Conservation (phyloP, 805 yeast genomes). For the Candida ovalis region DNA sequence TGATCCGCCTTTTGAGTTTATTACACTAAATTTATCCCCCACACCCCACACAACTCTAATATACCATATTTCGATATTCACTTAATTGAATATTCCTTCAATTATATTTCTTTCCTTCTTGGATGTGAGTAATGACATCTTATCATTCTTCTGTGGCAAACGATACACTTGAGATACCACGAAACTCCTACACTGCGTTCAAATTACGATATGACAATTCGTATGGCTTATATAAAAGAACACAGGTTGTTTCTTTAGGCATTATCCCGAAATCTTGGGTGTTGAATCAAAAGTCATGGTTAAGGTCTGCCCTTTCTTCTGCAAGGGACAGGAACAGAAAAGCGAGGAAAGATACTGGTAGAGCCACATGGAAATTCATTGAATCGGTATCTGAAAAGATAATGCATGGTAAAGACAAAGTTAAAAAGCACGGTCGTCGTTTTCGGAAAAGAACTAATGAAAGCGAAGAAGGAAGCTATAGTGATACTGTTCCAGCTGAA, state of each 20-base stretch:
- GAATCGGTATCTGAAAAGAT: background rate
- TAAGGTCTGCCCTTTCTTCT: conserved; percentile 11
- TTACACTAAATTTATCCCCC: too few species aligned
- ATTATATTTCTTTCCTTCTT: too few species aligned
- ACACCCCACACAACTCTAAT: background rate
- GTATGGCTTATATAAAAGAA: conserved; percentile 41
- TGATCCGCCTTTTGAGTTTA: too few species aligned
- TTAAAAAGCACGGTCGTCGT: background rate
- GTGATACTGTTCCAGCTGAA: background rate
- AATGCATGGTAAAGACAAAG: background rate
- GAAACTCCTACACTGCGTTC: conserved; percentile 56
- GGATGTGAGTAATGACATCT: background rate
- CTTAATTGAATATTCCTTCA: too few species aligned
- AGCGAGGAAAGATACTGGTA: background rate
- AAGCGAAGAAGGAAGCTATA: background rate
- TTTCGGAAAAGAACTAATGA: background rate
- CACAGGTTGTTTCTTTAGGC: conserved; percentile 52
- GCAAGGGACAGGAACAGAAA: background rate
- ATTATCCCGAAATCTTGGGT: conserved; percentile 57
- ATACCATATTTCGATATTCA: too few species aligned
- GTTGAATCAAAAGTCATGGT: conserved; percentile 25
- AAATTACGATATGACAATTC: conserved; percentile 53
- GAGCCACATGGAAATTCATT: background rate
- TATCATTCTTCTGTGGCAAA: background rate
- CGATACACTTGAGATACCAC: conserved; percentile 35